phyloP scores from a whole-genome alignment of 805 yeast species.

The Grigorovia yakushimaensis region DNA sequence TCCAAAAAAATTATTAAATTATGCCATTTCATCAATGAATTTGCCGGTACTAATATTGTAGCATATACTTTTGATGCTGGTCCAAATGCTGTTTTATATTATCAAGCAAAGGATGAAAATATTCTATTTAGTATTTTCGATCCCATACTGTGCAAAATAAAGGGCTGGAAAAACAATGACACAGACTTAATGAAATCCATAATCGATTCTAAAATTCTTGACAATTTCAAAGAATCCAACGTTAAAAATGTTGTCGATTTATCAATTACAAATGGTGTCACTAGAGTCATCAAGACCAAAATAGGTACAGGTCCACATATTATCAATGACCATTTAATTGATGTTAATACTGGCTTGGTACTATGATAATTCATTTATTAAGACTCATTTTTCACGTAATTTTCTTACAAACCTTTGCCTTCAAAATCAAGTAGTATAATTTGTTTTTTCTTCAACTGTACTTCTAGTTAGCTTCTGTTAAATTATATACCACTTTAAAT shows the following conservation, averaged over 20 bases:
- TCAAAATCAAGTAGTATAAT: too few relatives aligned
- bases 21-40: constrained; percentile 66
- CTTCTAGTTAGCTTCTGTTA: too few relatives aligned
- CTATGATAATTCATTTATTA: background rate
- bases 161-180: constrained; percentile 55
- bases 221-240: background rate
- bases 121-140: constrained; percentile 62
- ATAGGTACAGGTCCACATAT: constrained; percentile 84
- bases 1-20: constrained; percentile 73
- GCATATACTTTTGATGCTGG: constrained; percentile 99
- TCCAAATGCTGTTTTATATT: constrained; percentile 95
- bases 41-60: constrained; percentile 50
- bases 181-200: constrained; percentile 15
- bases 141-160: constrained; percentile 45
- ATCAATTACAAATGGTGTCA: constrained; percentile 50
- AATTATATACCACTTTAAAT: too few relatives aligned
- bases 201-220: constrained; percentile 21
- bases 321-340: constrained; percentile 45
- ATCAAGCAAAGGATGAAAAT: constrained; percentile 65
- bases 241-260: background rate
- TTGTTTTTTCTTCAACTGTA: too few relatives aligned
- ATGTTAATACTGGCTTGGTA: constrained; percentile 42
- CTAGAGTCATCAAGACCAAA: constrained; percentile 72
- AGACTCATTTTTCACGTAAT: too few relatives aligned
- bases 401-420: too few relatives aligned